Evolutionary conservation across 2,329 filamentous ascomycete species (phyloP), one percentile per base, ranked within the genome.

Genomic region (Lasiodiplodia sp.): DNA sequence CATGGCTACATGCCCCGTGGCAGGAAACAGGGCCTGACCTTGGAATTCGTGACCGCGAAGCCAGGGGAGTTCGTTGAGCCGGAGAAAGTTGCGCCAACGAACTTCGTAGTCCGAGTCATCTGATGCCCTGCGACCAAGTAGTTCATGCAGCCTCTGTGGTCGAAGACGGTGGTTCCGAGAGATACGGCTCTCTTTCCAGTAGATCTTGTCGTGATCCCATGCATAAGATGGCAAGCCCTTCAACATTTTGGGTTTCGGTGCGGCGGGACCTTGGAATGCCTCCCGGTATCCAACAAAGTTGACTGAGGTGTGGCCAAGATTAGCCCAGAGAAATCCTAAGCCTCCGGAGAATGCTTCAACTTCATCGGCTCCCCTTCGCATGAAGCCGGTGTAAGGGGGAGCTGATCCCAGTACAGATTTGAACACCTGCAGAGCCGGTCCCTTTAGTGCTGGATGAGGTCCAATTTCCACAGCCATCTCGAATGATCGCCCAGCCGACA

Each of bases 391-490:
- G 67, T 76, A 75, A 2, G 72, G 71, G 21, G 68, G 63, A 12
- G 38, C 12, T 16, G 21, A 25, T 40, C 40, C 55, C 23, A 28
- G 79, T 71, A 8, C 34, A 12, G 18, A 44, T 18, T 77, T 73
- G 34, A 82, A 72, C 1, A 75, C 82, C 64, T 83, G 77, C 1
- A 69, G 73, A 0, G 78, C 75, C 0, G 84, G 83, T 0, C 78
- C 78, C 70, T 81, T 82, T 8, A 86, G 76, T 4, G 81, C 79
- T 0, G 83, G 79, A 69, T 85, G 83, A 1, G 83, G 81, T 0
- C 84, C 84, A 8, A 85, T 71, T 68, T 86, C 84, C 4, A 85
- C 73, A 18, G 72, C 78, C 16, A 80, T 75, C 56, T 82, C 78
- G 37, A 81, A 77, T 0, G 72, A 58, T 0, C 73, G 73, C n/a